Percentiles rank a stretch among this genome's conserved stretches.
These are phyloP conservation scores for Gloeopeniophorella convolvens DNA, from an alignment of 768 basidiomycete species.

Conservation along the genomic window DNA sequence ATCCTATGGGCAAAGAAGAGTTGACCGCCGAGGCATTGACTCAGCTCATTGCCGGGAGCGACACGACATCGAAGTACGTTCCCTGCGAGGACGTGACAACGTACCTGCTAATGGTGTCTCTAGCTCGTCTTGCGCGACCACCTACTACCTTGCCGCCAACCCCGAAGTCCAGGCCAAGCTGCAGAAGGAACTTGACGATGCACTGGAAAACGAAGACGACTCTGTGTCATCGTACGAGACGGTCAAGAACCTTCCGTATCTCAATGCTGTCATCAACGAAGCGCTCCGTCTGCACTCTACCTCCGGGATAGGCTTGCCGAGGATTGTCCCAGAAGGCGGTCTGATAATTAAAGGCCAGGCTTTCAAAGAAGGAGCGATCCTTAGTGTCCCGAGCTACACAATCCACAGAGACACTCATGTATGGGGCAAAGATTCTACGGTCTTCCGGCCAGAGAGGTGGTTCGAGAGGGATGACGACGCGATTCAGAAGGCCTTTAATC, in stretches of 20 bases:
- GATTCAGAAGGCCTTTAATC: conserved; percentile 74
- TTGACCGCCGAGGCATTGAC: conserved; percentile 86
- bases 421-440: conserved; percentile 77
- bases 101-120: not conserved
- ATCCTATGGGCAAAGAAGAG: conserved; percentile 74
- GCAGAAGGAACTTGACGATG: conserved; percentile 65
- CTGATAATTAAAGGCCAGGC: conserved; percentile 48
- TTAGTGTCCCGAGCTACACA: conserved; percentile 77
- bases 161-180: conserved; percentile 61
- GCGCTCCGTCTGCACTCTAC: conserved; percentile 81
- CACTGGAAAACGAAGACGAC: conserved; percentile 55
- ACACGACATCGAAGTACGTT: conserved; percentile 86
- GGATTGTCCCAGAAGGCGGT: conserved; percentile 70
- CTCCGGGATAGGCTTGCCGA: conserved; percentile 76
- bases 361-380: conserved; percentile 70
- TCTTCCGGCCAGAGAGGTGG: conserved; percentile 80
- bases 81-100: not conserved
- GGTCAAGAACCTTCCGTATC: conserved; percentile 69
- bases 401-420: conserved; percentile 65
- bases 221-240: conserved; percentile 54
- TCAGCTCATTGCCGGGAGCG: conserved; percentile 81
- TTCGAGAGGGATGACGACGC: conserved; percentile 57
- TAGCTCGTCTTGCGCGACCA: conserved; percentile 86
- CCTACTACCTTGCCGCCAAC: conserved; percentile 73
- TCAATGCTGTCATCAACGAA: conserved; percentile 86